phyloP scores from a whole-genome alignment of 2,329 filamentous ascomycete species.

The Fusarium sp. region DNA sequence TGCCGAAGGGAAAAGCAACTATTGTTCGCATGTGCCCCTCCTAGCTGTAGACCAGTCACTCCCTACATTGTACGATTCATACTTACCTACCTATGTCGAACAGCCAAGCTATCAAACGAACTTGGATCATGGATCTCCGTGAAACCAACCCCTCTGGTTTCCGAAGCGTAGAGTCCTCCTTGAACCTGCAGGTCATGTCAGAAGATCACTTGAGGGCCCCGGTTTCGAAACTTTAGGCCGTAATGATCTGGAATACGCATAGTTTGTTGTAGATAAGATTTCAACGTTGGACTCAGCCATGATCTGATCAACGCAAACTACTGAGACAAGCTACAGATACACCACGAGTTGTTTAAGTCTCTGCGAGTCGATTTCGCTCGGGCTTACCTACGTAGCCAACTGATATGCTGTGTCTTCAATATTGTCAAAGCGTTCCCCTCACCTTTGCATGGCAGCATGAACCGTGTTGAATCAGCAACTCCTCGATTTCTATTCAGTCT shows the following conservation, averaged over 20 bases:
- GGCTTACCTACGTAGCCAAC: neutral
- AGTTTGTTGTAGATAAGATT: neutral
- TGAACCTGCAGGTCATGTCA: slow-evolving; percentile 1
- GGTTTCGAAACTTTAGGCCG: neutral
- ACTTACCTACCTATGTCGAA: neutral
- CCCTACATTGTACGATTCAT: neutral
- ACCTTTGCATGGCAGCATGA: neutral
- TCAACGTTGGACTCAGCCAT: slow-evolving; percentile 8
- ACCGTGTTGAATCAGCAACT: slow-evolving; percentile 1
- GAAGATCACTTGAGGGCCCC: neutral
- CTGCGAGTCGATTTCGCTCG: slow-evolving; percentile 2
- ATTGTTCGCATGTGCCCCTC: neutral
- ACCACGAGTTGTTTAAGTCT: neutral
- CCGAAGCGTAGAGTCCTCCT: neutral
- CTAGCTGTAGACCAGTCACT: neutral
- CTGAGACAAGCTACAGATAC: neutral
- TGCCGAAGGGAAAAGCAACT: slow-evolving; percentile 19
- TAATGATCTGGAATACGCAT: slow-evolving; percentile 28
- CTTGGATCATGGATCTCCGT: neutral
- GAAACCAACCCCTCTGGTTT: neutral
- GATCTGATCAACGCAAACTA: slow-evolving; percentile 11
- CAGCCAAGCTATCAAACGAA: neutral
- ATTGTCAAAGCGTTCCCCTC: slow-evolving; percentile 15
- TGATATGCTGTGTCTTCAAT: slow-evolving; percentile 4
- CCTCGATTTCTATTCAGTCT: slow-evolving; percentile 3